Conservation (phyloP, 495 filamentous ascomycete genomes). For the Cryomyces minteri region DNA sequence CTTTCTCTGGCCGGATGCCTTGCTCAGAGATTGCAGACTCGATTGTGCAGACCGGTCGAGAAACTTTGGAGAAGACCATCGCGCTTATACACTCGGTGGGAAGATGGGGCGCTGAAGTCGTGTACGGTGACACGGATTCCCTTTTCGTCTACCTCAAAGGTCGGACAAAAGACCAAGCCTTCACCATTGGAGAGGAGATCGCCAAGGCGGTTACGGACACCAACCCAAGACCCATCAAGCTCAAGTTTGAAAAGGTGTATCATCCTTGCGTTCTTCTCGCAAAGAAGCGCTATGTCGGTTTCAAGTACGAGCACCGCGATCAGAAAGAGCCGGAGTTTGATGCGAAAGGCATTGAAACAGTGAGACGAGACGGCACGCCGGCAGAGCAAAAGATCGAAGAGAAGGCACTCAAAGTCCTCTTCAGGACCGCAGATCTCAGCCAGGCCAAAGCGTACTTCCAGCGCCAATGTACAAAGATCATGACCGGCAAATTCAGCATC, state of each 20-base stretch:
- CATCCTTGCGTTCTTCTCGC: constrained; percentile 83
- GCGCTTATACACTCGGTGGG: constrained; percentile 76
- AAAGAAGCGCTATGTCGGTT: constrained; percentile 96
- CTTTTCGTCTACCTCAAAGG: constrained; percentile 87
- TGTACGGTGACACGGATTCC: constrained; percentile 95
- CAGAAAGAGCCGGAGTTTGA: constrained; percentile 84
- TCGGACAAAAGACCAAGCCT: constrained; percentile 70
- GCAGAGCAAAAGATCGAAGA: constrained; percentile 97
- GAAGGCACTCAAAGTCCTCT: constrained; percentile 75
- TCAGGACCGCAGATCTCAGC: constrained; percentile 74
- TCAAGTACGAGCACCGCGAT: constrained; percentile 72
- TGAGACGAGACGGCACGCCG: constrained; percentile 82
- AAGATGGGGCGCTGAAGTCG: constrained; percentile 84
- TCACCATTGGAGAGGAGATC: constrained; percentile 84
- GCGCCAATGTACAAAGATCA: constrained; percentile 78
- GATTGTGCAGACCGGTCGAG: constrained; percentile 88
- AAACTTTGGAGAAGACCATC: constrained; percentile 88
- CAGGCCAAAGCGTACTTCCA: constrained; percentile 88
- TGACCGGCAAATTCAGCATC: constrained; percentile 71
- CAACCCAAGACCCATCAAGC: constrained; percentile 84
- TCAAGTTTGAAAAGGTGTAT: constrained; percentile 98
- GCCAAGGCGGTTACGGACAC: constrained; percentile 72
- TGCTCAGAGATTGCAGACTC: constrained; percentile 96
- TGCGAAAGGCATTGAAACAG: constrained; percentile 95
- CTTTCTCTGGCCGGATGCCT: constrained; percentile 91